These are phyloP conservation scores for Thelonectria olida DNA, from an alignment of 2,329 filamentous ascomycete species.

Conservation along the genomic window DNA sequence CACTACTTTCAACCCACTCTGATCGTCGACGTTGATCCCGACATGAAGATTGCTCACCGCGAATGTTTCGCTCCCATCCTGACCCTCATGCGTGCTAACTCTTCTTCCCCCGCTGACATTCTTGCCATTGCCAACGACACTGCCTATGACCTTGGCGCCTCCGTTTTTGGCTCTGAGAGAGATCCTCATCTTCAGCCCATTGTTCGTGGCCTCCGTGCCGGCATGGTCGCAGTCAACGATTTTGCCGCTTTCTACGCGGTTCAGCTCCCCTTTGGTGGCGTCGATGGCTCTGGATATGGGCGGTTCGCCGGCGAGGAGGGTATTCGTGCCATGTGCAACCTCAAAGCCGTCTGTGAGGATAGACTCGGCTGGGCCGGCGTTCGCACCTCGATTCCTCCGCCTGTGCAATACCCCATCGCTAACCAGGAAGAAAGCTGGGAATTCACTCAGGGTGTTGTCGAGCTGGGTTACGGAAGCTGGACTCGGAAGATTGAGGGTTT, in stretches of 20 bases:
- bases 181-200: constrained; percentile 70
- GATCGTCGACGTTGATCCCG: constrained; percentile 84
- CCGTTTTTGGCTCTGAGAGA: constrained; percentile 79
- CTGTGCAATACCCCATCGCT: constrained; percentile 82
- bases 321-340: constrained; percentile 82
- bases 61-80: constrained; percentile 96
- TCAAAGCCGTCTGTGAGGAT: constrained; percentile 88
- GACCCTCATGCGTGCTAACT: constrained; percentile 78
- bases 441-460: constrained; percentile 69
- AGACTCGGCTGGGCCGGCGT: constrained; percentile 68
- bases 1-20: constrained; percentile 95
- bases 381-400: constrained; percentile 80
- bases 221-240: constrained; percentile 96
- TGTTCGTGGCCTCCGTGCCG: constrained; percentile 75
- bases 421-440: constrained; percentile 72
- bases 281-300: constrained; percentile 90
- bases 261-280: constrained; percentile 92
- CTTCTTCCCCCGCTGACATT: constrained; percentile 68
- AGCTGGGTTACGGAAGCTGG: constrained; percentile 64
- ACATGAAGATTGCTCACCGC: constrained; percentile 87
- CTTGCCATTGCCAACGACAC: constrained; percentile 86
- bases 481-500: constrained; percentile 52
- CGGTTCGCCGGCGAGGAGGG: constrained; percentile 93
- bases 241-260: constrained; percentile 95
- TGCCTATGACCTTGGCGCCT: constrained; percentile 85